Percentiles rank a stretch among this genome's conserved stretches.
Evolutionary conservation across 805 yeast genomes (phyloP).

Genomic region (Diddensiella caesifluorescens): DNA sequence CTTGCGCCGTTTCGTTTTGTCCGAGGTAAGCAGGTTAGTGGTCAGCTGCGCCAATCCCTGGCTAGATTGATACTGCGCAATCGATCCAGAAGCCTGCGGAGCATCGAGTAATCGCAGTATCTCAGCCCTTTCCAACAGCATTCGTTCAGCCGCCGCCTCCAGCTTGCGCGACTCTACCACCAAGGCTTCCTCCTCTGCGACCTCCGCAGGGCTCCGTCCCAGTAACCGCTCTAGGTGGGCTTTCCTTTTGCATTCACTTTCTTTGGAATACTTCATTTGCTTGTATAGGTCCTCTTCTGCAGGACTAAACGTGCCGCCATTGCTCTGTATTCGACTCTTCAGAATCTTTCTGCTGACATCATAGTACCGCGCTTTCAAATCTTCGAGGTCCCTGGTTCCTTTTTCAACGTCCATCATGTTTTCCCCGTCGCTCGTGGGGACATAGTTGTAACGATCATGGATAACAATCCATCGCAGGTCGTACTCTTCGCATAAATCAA

Average conservation of each 20-base stretch:
- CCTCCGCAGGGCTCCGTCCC: conserved; percentile 87
- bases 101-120: conserved; percentile 76
- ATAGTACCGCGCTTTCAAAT: conserved; percentile 78
- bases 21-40: conserved; percentile 64
- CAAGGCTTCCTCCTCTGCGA: conserved; percentile 94
- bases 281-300: conserved; percentile 53
- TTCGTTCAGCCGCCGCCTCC: conserved; percentile 86
- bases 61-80: conserved; percentile 71
- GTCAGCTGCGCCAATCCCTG: conserved; percentile 87
- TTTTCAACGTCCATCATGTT: conserved; percentile 1
- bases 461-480: conserved; percentile 71
- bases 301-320: conserved; percentile 32
- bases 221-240: conserved; percentile 70
- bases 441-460: conserved; percentile 50
- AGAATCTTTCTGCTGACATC: conserved; percentile 55
- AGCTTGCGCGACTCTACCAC: conserved; percentile 89
- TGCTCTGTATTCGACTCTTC: conserved; percentile 38
- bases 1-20: conserved; percentile 46
- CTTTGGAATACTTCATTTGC: conserved; percentile 61
- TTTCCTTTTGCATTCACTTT: conserved; percentile 73
- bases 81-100: conserved; percentile 67
- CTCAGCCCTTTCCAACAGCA: conserved; percentile 75
- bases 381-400: conserved; percentile 56
- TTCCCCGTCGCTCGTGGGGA: not conserved
- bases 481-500: conserved; percentile 48